phyloP scores from a whole-genome alignment of 78 protist genomes.

The Corallochytrium limacisporum region DNA sequence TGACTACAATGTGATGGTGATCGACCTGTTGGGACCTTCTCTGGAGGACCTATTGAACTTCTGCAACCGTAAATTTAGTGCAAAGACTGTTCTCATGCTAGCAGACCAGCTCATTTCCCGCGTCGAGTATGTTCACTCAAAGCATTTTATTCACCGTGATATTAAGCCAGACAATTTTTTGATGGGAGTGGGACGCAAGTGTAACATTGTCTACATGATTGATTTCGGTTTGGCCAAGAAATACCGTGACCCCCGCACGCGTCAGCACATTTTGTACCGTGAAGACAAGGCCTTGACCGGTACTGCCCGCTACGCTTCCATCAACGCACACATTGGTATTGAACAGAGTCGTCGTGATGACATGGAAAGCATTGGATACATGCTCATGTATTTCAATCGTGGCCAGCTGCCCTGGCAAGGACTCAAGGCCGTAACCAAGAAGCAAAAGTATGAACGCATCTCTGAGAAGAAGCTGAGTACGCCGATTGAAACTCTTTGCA shows the following conservation, averaged over 20 bases:
- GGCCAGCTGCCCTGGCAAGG: constrained; percentile 97
- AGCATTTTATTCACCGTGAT: constrained; percentile 79
- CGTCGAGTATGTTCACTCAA: constrained; percentile 50
- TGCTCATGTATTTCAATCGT: constrained; percentile 45
- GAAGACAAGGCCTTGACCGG: constrained; percentile 87
- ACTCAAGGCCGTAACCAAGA: constrained; percentile 73
- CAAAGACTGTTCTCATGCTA: constrained; percentile 71
- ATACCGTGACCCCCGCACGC: constrained; percentile 80
- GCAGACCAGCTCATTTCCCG: constrained; percentile 67
- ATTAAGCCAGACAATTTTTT: constrained; percentile 82
- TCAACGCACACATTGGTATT: constrained; percentile 80
- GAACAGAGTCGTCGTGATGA: constrained; percentile 54
- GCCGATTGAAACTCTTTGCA: neutral
- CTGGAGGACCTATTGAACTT: constrained; percentile 83
- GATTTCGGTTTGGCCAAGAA: constrained; percentile 90
- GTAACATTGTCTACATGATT: constrained; percentile 50
- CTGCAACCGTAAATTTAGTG: constrained; percentile 55
- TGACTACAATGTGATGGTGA: constrained; percentile 70
- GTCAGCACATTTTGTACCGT: constrained; percentile 80
- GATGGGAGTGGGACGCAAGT: constrained; percentile 60
- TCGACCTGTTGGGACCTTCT: constrained; percentile 90
- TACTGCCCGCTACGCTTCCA: constrained; percentile 81
- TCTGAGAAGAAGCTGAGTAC: constrained; percentile 65
- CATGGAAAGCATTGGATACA: constrained; percentile 67
- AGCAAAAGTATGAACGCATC: constrained; percentile 87